Conservation (phyloP, 345 rosid species). For the Hirschfeldia incana region DNA sequence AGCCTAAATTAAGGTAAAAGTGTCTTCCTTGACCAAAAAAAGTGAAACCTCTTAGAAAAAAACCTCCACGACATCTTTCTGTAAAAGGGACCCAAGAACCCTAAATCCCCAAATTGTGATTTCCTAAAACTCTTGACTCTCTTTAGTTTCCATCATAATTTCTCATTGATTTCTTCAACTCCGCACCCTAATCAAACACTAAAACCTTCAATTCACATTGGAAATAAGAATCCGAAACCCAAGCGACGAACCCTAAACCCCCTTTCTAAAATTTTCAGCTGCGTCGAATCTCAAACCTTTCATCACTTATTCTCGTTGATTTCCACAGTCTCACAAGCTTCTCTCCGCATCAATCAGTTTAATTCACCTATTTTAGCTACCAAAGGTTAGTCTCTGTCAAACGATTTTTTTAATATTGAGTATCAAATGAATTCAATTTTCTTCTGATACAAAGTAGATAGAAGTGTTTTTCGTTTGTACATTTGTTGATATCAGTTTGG, state of each 20-base stretch:
- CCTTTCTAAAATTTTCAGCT: neutral
- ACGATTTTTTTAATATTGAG: neutral
- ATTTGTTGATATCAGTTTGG: neutral
- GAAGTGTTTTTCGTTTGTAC: neutral
- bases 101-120: neutral
- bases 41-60: no score
- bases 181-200: neutral
- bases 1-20: no score
- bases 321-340: neutral
- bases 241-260: neutral
- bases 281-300: neutral
- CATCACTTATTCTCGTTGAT: neutral
- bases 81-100: neutral
- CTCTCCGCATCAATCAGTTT: neutral
- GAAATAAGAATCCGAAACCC: neutral
- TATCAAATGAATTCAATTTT: no score
- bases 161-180: neutral
- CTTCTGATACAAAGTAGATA: neutral
- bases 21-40: no score
- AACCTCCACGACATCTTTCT: neutral
- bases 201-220: neutral
- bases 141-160: neutral
- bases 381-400: neutral
- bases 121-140: neutral
- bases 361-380: neutral